Evolutionary conservation across 306 rosid species (phyloP).

Genomic region (Medicago lupulina): DNA sequence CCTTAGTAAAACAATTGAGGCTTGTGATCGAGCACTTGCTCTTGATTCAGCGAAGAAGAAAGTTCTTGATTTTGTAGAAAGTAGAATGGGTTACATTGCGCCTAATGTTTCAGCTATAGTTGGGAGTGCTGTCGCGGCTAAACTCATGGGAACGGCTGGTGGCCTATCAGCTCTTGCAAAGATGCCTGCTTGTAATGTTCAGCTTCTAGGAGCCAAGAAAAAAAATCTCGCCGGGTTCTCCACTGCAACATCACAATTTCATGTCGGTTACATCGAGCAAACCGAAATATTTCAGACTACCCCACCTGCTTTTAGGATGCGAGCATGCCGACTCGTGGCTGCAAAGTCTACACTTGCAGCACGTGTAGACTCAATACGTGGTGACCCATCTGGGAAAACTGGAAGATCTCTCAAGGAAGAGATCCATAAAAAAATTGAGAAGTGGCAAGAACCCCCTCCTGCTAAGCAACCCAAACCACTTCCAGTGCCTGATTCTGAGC

Average conservation of each 20-base stretch:
- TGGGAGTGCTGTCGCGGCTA: conserved; percentile 96
- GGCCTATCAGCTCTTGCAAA: conserved; percentile 78
- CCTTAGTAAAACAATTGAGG: conserved; percentile 78
- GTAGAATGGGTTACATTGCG: conserved; percentile 97
- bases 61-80: conserved; percentile 95
- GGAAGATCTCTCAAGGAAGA: conserved; percentile 77
- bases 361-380: conserved; percentile 86
- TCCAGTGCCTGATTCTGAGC: conserved; percentile 98
- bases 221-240: conserved; percentile 96
- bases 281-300: conserved; percentile 89
- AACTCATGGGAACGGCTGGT: conserved; percentile 98
- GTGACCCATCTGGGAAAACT: conserved; percentile 83
- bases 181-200: conserved; percentile 99
- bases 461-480: conserved; percentile 96
- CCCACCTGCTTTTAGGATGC: conserved; percentile 87
- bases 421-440: conserved; percentile 89
- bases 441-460: conserved; percentile 99
- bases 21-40: conserved; percentile 93
- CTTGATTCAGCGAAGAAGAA: conserved; percentile 87
- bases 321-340: conserved; percentile 87
- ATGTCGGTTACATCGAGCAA: conserved; percentile 89
- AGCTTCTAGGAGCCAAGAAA: conserved; percentile 96
- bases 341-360: conserved; percentile 93
- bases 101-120: conserved; percentile 93
- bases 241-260: conserved; percentile 92